phyloP scores from a whole-genome alignment of 345 rosid genomes.

The Murraya paniculata region DNA sequence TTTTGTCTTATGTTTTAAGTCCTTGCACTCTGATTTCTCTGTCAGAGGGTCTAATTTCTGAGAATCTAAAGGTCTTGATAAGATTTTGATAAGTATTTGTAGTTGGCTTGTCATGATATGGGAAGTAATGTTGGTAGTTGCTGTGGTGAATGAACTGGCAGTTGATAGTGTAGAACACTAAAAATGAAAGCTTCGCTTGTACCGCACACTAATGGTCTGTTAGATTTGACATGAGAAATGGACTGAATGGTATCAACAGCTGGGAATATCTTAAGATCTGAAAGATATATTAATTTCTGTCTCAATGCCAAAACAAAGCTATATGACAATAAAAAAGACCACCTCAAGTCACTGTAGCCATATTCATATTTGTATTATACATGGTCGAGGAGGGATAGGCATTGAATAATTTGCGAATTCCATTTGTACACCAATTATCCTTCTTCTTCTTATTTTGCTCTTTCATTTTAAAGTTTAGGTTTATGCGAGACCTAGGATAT shows the following conservation, averaged over 20 bases:
- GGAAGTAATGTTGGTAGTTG: neutral
- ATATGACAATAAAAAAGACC: neutral
- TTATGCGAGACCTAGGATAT: too few relatives aligned
- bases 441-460: neutral
- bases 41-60: neutral
- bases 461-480: too few relatives aligned
- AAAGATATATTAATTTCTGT: neutral
- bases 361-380: neutral
- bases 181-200: neutral
- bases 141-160: neutral
- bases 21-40: neutral
- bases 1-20: neutral
- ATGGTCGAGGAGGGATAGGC: neutral
- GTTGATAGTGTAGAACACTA: neutral
- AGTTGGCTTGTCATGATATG: neutral
- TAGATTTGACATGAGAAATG: neutral
- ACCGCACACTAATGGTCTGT: neutral
- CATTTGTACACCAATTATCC: neutral
- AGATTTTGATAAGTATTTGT: neutral
- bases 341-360: neutral
- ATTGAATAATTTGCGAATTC: neutral
- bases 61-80: neutral
- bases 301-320: neutral
- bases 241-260: neutral
- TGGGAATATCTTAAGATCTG: neutral